Base-by-base conservation (phyloP, 2,329 filamentous ascomycete species). In the Aspergillus ustus region DNA sequence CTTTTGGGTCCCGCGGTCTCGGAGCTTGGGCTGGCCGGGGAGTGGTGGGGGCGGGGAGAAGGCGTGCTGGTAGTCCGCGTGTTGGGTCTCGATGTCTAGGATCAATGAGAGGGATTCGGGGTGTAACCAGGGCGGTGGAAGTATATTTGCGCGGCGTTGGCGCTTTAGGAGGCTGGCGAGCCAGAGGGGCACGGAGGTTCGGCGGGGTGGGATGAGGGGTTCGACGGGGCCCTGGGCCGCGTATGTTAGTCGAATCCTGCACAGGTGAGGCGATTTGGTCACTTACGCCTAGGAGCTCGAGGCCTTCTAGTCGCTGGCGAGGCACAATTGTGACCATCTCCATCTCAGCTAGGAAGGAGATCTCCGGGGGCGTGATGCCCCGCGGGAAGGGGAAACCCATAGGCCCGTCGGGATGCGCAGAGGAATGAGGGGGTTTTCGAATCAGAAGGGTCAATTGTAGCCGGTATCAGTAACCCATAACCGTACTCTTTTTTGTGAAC, bases 321-420 rank as follows among this genome's bases (percentile, higher is more conserved):
- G 95, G 95, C 53, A 98, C 88, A 22, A 99, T 86, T 0, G 93
- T 97, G 59, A 99, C 91, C 71, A 92, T 87, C 81, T 98, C 94
- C 93, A 97, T 98, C 81, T 99, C 95, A 78, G 93, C 97, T 29
- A 98, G 82, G 73, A 98, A 99, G 54, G 93, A 91, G 50, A 96
- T 91, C 80, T 99, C 95, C 66, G 91, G 84, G 62, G 95, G 92
- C 70, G 91, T 90, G 49, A 97, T 85, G 77, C 89, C 86, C 65
- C 84, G 81, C 44, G 85, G 84, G 46, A 88, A 81, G 66, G 85
- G 85, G 67, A 88, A 83, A 55, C 86, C 86, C 87, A 89, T 89
- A 58, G 67, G 63, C 49, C 61, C 60, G 40, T 66, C 62, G 57
- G 34, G 43, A 34, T 28, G 29, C 45, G 28, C 20, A 37, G 28